Evolutionary conservation across 2,329 filamentous ascomycete genomes (phyloP).

Genomic region (Coccinonectria pachysandricola): DNA sequence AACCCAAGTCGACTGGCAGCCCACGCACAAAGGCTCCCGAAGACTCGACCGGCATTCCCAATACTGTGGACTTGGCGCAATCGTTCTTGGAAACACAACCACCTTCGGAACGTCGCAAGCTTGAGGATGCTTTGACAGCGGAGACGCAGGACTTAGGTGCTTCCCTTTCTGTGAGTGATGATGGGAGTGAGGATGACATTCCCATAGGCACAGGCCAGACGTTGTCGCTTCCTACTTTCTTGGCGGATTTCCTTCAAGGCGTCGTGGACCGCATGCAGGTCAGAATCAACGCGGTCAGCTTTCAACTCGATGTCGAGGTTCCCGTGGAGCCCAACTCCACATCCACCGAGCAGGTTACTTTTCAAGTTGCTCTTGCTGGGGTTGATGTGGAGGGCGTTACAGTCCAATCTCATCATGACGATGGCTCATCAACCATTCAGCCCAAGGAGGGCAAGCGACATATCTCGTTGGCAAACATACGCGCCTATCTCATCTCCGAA

Average conservation of each 20-base stretch:
- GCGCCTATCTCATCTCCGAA: constrained; percentile 57
- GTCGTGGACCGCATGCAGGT: constrained; percentile 63
- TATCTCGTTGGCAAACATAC: constrained; percentile 51
- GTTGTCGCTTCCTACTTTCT: constrained; percentile 57
- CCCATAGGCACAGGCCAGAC: constrained; percentile 59
- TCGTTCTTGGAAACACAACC: constrained; percentile 70
- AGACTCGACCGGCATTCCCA: constrained; percentile 42
- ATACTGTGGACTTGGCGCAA: constrained; percentile 61
- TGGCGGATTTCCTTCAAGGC: constrained; percentile 63
- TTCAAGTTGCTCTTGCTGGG: constrained; percentile 54
- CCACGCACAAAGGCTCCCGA: constrained; percentile 29
- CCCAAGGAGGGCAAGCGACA: constrained; percentile 56
- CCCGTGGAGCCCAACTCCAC: constrained; percentile 37
- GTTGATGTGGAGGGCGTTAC: constrained; percentile 60
- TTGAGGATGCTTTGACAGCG: constrained; percentile 58
- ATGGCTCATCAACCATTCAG: constrained; percentile 25
- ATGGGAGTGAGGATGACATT: constrained; percentile 51
- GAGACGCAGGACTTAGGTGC: constrained; percentile 53
- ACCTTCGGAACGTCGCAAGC: constrained; percentile 50
- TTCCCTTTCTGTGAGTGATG: constrained; percentile 50
- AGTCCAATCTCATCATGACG: constrained; percentile 21
- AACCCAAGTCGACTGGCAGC: constrained; percentile 21
- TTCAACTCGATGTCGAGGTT: constrained; percentile 54
- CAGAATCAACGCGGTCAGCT: constrained; percentile 51
- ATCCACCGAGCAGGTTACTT: constrained; percentile 45